phyloP scores from a whole-genome alignment of 495 filamentous ascomycete genomes.

The Podospora conica region DNA sequence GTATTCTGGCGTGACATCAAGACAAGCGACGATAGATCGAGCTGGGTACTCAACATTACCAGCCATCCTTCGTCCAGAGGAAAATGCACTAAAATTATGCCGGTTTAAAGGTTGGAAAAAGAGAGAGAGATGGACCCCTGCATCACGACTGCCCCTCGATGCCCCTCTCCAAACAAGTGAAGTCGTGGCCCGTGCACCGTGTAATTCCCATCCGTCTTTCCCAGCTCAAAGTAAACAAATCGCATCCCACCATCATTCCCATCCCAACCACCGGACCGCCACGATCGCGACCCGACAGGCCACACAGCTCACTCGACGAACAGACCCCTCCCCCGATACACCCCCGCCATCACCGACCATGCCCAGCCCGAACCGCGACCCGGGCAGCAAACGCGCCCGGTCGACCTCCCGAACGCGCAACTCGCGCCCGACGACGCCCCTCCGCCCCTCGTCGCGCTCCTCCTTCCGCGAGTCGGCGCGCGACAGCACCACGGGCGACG shows the following conservation, averaged over 20 bases:
- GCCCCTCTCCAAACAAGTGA: not conserved
- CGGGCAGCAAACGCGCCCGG: slow-evolving; percentile 24
- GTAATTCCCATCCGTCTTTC: not conserved
- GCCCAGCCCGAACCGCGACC: slow-evolving; percentile 10
- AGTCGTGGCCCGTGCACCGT: not conserved
- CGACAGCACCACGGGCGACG: slow-evolving; percentile 50
- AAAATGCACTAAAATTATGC: too few relatives aligned
- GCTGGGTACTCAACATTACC: not conserved
- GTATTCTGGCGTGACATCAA: too few relatives aligned
- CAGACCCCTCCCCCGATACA: not conserved
- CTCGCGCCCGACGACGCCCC: slow-evolving; percentile 86
- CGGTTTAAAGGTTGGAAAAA: not conserved
- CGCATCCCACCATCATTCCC: not conserved
- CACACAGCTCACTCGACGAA: not conserved
- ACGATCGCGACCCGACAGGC: not conserved
- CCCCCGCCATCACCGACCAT: slow-evolving; percentile 5
- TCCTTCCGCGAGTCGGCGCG: slow-evolving; percentile 66
- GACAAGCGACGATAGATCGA: too few relatives aligned
- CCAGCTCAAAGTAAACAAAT: not conserved
- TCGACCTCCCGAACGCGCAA: slow-evolving; percentile 45
- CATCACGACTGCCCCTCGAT: not conserved
- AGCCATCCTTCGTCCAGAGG: not conserved
- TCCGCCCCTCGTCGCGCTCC: slow-evolving; percentile 84
- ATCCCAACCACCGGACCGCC: not conserved
- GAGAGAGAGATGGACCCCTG: not conserved